Base-by-base conservation (phyloP, 164 flowering plant species). In the Warburgia ugandensis region DNA sequence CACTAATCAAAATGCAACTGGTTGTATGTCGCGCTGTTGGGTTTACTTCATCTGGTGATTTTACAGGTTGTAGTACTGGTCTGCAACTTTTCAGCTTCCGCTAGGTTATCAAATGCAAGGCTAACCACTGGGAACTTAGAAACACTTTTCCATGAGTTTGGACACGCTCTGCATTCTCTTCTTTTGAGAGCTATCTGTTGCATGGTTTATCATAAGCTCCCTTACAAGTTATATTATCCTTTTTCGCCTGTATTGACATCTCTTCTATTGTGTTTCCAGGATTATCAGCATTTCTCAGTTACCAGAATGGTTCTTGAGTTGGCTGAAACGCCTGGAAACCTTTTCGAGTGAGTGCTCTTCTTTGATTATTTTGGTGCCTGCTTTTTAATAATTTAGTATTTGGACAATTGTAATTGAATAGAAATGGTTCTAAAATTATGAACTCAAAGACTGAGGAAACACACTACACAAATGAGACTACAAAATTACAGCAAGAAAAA, bases 81-180 rank as follows among this genome's bases (percentile, higher is more conserved):
- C 52, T 94, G 97, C 79, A 89, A 89, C 67, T 94, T 94, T 56
- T 65, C 86, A 0, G 72, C 73, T 49, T 70, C 81, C 29, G 60
- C 39, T 37, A 69, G 66, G 65, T 68, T 79, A 52, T 63, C 86
- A 51, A 48, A 51, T 48, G 76, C 74, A 9, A 74, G 69, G 72
- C 94, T 94, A 77, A 80, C 54, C 96, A 86, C 61, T 71, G 73
- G 59, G 99, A 94, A 68, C 71, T 94, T n/a, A 39, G 99, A 86
- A 72, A 82, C 92, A 39, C 83, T 94, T 19, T 86, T 94, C 61
- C 99, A 94, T 62, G 99, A 94, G 70, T 94, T 94, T 77, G 99
- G 99, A 28, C 99, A 94, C 66, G 99, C 99, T 52, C 91, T 94
- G 60, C 99, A 94, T 71, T 84, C 99, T 4, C 60, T 94, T 50